A percentile compares a stretch with the other conserved stretches of the same genome.
These are phyloP conservation scores for Gyromitra esculenta DNA, from an alignment of 2,329 filamentous ascomycete species.

Conservation along the genomic window DNA sequence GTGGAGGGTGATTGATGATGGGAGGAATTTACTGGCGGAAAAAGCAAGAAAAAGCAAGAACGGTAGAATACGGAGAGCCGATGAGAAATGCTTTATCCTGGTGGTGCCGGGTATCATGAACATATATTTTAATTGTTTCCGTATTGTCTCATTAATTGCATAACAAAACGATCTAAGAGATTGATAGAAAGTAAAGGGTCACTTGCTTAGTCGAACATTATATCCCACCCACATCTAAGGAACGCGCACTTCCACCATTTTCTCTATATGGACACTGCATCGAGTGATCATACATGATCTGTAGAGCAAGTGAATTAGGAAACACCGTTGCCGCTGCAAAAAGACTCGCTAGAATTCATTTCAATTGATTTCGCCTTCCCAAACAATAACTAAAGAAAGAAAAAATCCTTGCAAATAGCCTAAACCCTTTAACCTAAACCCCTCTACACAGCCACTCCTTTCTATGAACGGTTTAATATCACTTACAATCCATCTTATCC, in stretches of 20 bases:
- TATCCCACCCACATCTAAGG: no score
- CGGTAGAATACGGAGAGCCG: slow-evolving; percentile 1
- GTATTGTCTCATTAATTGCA: not conserved
- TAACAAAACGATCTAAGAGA: not conserved
- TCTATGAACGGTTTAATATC: not conserved
- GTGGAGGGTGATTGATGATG: not conserved
- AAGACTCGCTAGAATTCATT: not conserved
- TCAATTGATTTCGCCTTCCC: not conserved
- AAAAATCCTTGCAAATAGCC: not conserved
- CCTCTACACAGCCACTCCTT: not conserved
- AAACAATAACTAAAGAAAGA: not conserved
- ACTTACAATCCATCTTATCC: not conserved
- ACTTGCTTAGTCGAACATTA: no score
- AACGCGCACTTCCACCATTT: no score
- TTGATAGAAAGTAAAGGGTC: not conserved
- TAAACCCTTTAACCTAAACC: not conserved
- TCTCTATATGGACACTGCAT: not conserved
- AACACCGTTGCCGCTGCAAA: no score
- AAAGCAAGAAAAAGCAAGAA: no score
- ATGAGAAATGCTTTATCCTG: not conserved
- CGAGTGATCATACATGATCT: not conserved
- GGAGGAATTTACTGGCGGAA: not conserved
- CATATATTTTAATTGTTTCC: not conserved
- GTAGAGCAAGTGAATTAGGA: no score
- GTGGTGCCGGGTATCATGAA: not conserved